Conservation (phyloP, 73 alveolate genomes). For the Paramecium octaurelia region DNA sequence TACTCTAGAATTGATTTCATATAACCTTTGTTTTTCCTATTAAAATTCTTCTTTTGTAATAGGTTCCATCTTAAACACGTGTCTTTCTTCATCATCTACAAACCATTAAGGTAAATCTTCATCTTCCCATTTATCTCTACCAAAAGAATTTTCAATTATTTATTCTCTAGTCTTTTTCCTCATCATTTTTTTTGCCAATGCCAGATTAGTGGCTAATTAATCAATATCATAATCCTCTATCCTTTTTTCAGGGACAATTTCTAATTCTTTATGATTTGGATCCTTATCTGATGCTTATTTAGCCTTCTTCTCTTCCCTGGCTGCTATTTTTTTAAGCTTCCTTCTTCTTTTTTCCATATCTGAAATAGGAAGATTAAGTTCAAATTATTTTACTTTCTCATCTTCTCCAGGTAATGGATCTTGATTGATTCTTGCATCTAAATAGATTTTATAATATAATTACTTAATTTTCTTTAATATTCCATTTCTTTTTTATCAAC, state of each 20-base stretch:
- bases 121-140: conserved; percentile 92
- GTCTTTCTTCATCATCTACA: conserved; percentile 85
- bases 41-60: conserved; percentile 86
- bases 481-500: conserved; percentile 48
- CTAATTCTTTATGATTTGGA: conserved; percentile 63
- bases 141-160: conserved; percentile 84
- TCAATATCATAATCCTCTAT: conserved; percentile 86
- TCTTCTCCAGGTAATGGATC: conserved; percentile 13
- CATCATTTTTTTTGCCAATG: conserved; percentile 93
- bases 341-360: conserved; percentile 66
- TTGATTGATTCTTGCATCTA: not conserved
- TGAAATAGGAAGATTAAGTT: conserved; percentile 48
- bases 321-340: conserved; percentile 10
- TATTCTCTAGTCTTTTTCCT: conserved; percentile 89
- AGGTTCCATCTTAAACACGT: conserved; percentile 77
- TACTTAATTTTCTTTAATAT: conserved; percentile 14
- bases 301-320: conserved; percentile 62
- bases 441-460: not conserved
- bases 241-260: conserved; percentile 69
- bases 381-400: conserved; percentile 18
- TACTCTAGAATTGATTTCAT: conserved; percentile 89
- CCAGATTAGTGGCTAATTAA: conserved; percentile 95
- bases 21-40: conserved; percentile 81
- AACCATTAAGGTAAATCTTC: conserved; percentile 93
- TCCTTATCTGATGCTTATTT: conserved; percentile 57